Conservation (phyloP, 345 rosid species). For the Pugionium cornutum region DNA sequence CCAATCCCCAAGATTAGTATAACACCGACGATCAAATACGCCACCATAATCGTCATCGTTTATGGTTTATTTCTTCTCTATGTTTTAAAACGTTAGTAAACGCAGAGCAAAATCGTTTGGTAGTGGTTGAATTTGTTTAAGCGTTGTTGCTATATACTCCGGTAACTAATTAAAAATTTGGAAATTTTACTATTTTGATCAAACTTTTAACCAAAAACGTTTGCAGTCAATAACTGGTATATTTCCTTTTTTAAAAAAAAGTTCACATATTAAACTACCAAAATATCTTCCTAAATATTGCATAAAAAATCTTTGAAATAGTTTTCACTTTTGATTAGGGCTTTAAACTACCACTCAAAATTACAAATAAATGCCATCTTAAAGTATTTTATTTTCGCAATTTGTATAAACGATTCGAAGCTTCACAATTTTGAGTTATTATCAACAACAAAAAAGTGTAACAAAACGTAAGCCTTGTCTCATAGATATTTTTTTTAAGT, state of each 20-base stretch:
- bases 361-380: no score
- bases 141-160: neutral
- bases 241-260: neutral
- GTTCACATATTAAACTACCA: neutral
- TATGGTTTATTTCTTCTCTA: no score
- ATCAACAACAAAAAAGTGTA: neutral
- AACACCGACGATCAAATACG: neutral
- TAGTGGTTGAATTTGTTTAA: neutral
- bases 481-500: slow-evolving; percentile 16
- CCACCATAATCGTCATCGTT: no score
- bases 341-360: no score
- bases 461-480: slow-evolving; percentile 13
- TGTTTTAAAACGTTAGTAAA: no score
- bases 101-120: neutral
- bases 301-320: no score
- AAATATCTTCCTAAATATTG: neutral
- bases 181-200: no score
- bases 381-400: neutral
- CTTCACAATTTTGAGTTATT: neutral
- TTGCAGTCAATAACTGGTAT: neutral
- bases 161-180: no score
- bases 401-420: neutral
- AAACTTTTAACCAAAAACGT: no score
- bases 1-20: no score
- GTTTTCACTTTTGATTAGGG: no score